Evolutionary conservation across 495 filamentous ascomycete genomes (phyloP).

Genomic region (Daldinia loculata): DNA sequence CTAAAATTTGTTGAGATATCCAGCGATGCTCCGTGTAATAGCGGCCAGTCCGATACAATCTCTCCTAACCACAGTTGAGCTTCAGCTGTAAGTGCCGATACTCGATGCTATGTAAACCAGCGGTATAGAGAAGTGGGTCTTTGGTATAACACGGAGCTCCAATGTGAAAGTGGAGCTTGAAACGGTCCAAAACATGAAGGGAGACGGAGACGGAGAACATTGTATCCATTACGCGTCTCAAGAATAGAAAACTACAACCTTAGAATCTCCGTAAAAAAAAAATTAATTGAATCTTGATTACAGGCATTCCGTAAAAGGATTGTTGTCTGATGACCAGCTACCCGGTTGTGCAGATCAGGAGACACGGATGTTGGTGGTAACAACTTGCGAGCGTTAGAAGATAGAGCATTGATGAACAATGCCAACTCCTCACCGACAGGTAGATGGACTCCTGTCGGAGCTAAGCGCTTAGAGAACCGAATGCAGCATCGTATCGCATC

Average conservation of each 20-base stretch:
- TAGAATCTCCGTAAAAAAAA: conserved; percentile 10
- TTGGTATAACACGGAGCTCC: conserved; percentile 11
- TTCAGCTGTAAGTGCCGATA: conserved; percentile 6
- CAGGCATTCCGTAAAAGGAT: conserved; percentile 23
- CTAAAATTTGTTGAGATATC: conserved; percentile 1
- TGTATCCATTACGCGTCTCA: conserved; percentile 33
- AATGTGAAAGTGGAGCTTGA: conserved; percentile 33
- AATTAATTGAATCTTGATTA: conserved; percentile 17
- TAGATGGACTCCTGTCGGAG: conserved; percentile 1
- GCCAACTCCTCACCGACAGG: conserved; percentile 11
- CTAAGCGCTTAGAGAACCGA: conserved; percentile 20
- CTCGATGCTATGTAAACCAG: not conserved
- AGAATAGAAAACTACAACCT: conserved; percentile 20
- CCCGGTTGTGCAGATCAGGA: conserved; percentile 46
- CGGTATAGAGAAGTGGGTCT: conserved; percentile 27
- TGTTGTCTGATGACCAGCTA: conserved; percentile 24
- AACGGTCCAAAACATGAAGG: conserved; percentile 43
- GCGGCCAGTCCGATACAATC: conserved; percentile 2
- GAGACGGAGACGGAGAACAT: conserved; percentile 36
- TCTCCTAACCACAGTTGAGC: conserved; percentile 1
- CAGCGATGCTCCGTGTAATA: not conserved
- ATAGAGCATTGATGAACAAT: conserved; percentile 36
- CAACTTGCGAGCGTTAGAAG: conserved; percentile 35
- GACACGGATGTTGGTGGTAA: conserved; percentile 42
- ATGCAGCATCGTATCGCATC: not conserved